Percentiles rank a stretch among this genome's conserved stretches.
Evolutionary conservation across 192 early-diverging fungal genomes (phyloP).

Genomic region (Coemansia sp.): DNA sequence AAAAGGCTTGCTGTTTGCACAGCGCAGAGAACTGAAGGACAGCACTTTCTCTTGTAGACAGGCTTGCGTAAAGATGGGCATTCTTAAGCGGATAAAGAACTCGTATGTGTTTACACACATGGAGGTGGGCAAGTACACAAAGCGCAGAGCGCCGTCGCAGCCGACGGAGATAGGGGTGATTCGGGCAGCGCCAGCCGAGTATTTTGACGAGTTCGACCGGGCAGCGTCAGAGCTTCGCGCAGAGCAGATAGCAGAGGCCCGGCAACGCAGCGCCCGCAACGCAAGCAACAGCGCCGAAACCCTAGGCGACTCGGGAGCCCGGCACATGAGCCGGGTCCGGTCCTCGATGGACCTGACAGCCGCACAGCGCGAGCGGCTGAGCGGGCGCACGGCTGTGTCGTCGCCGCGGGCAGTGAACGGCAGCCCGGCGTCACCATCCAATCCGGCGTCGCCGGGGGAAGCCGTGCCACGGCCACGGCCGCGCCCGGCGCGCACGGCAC

Average conservation of each 20-base stretch:
- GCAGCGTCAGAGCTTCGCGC: conserved; percentile 27
- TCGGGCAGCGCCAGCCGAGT: conserved; percentile 7
- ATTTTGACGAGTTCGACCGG: conserved; percentile 44
- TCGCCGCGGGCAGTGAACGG: conserved; percentile 7
- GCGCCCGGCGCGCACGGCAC: conserved; percentile 18
- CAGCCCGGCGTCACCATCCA: background rate
- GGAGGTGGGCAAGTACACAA: conserved; percentile 58
- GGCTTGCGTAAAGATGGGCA: conserved; percentile 33
- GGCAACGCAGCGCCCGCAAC: conserved; percentile 4
- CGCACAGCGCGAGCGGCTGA: conserved; percentile 21
- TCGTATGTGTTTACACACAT: conserved; percentile 55
- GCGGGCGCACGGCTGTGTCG: conserved; percentile 16
- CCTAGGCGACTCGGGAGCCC: conserved; percentile 5
- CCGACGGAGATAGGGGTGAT: conserved; percentile 1
- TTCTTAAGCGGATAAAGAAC: conserved; percentile 49
- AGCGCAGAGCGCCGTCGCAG: conserved; percentile 26
- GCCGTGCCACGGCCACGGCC: conserved; percentile 20
- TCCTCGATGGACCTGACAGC: conserved; percentile 40
- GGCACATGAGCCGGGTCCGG: conserved; percentile 6
- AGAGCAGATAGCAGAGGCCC: conserved; percentile 15
- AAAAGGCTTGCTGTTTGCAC: too few relatives aligned
- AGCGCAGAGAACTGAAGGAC: too few relatives aligned
- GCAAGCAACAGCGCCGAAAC: conserved; percentile 17
- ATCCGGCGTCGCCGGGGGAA: background rate
- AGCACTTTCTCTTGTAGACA: background rate